These are phyloP conservation scores for Yamadazyma endophytica DNA, from an alignment of 805 yeast genomes.

Conservation along the genomic window DNA sequence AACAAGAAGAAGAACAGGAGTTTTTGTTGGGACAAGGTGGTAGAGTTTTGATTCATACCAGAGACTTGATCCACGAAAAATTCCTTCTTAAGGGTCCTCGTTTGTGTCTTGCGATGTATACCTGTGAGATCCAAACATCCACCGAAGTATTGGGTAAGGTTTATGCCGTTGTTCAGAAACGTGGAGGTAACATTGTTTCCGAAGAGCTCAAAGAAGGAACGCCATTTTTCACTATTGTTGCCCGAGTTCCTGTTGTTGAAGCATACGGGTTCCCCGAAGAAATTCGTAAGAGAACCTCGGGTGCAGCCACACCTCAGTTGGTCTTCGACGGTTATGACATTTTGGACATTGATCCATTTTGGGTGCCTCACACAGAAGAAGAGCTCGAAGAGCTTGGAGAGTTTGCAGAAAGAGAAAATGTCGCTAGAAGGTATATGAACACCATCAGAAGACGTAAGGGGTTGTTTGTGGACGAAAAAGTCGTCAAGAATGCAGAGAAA, in stretches of 20 bases:
- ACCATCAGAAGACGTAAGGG: constrained; percentile 83
- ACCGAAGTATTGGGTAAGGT: constrained; percentile 94
- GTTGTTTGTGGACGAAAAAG: constrained; percentile 81
- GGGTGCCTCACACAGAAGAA: constrained; percentile 98
- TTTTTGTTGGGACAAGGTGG: constrained; percentile 54
- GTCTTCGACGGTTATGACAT: constrained; percentile 85
- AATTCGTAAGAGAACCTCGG: constrained; percentile 86
- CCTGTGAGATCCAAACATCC: constrained; percentile 92
- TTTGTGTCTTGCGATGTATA: constrained; percentile 84
- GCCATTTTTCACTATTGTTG: constrained; percentile 85
- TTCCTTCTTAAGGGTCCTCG: constrained; percentile 85
- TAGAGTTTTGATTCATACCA: constrained; percentile 65
- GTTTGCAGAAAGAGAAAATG: constrained; percentile 84
- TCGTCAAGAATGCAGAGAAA: constrained; percentile 88
- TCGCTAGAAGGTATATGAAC: constrained; percentile 86
- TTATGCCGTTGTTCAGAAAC: constrained; percentile 85
- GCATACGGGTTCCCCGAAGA: constrained; percentile 97
- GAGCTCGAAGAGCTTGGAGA: constrained; percentile 93
- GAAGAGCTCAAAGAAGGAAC: constrained; percentile 99
- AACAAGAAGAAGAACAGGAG: constrained; percentile 20
- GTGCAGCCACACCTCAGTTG: constrained; percentile 95
- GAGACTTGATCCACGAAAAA: constrained; percentile 67
- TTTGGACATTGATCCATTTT: constrained; percentile 90
- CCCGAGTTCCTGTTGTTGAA: constrained; percentile 87
- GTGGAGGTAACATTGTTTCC: constrained; percentile 78